Base-by-base conservation (phyloP, 495 filamentous ascomycete species). In the Evernia prunastri region DNA sequence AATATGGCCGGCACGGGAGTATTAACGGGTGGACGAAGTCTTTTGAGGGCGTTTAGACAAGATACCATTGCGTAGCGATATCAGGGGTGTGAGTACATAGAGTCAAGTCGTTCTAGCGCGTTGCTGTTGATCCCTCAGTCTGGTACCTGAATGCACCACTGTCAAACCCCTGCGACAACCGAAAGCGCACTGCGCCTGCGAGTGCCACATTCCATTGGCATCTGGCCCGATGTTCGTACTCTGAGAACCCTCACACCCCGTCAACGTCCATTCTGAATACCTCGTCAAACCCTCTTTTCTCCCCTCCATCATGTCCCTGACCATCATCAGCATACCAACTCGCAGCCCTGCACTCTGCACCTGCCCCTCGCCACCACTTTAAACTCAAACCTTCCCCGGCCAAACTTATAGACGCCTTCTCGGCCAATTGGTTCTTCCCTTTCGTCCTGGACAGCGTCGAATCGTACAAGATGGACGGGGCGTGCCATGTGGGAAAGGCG, bases 11-110 rank as follows among this genome's bases (percentile, higher is more conserved):
- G 43, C 43, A 23, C 4, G 20, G 43, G 40, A 9, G 20, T 11
- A 2, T 47, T 9, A 47, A 47, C 13, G 45, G 45, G 45, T 23
- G 45, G 23, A 13, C 25, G n/a, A 53, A 8, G 25, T 8, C n/a
- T 31, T 51, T 51, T 29, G 49, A 29, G 27, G 12, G 25, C 49
- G 49, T 15, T 33, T 33, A 33, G 8, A 35, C 6, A 33, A 33
- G 51, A 54, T 54, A 54, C 51, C 51, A 53, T 15, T 53, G 49
- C 49, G 18, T 29, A 31, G 49, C 49, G 49, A 53, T 11, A 29
- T 53, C 49, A 53, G 1, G 27, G 27, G 10, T 18, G 0, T 25
- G 31, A 27, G 49, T 31, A 49, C 23, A 49, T 49, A 49, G 45
- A 49, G 12, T 49, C 45, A 49, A 25, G 13, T 49, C 8, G 12